Evolutionary conservation across 768 basidiomycete genomes (phyloP), one percentile per base, ranked within the genome.

Genomic region (Mycena chlorophos): DNA sequence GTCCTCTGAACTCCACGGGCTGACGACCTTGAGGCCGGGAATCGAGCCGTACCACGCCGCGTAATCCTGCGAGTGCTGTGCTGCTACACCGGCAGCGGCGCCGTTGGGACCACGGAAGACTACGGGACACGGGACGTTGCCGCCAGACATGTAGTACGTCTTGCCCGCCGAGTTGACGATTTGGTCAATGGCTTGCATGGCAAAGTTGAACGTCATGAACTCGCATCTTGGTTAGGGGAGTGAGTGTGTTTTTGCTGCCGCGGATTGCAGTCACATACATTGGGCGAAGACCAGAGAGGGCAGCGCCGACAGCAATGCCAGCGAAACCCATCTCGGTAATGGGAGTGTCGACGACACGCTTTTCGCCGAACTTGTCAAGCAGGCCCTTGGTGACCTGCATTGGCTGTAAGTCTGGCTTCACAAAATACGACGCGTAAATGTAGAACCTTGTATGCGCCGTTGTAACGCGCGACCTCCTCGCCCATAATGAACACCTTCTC

Each of bases 151-250:
- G 84, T 99, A 99, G 76, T 98, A 95, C 3, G 97, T 99, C 81
- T 98, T 99, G 57, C 93, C 97, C 53, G 90, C 97, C n/a, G 97
- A 98, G 83, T 99, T 99, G 74, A 99, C 94, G 60, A 99, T 99
- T 69, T 99, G 97, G 77, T 99, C 97, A 71, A 99, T 98, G 55
- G 97, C 95, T 76, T 95, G 94, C 96, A 98, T 99, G 62, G 96
- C 96, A 71, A 99, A 98, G 82, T 99, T 98, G 82, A 96, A 98
- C 16, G 96, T 98, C 96, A 98, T 98, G 80, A 98, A 99, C 79
- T 98, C 96, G 82, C 95, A 98, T 67, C 91, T 94, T 56, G 28
- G 27, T 16, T 17, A 27, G 38, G 62, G 23, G 61, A 56, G 52
- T 42, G 66, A 40, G 62, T 46, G 30, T 31, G n/a, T n/a, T n/a